Evolutionary conservation across 2,329 filamentous ascomycete species (phyloP), one percentile per base, ranked within the genome.

Genomic region (Cladophialophora immunda): DNA sequence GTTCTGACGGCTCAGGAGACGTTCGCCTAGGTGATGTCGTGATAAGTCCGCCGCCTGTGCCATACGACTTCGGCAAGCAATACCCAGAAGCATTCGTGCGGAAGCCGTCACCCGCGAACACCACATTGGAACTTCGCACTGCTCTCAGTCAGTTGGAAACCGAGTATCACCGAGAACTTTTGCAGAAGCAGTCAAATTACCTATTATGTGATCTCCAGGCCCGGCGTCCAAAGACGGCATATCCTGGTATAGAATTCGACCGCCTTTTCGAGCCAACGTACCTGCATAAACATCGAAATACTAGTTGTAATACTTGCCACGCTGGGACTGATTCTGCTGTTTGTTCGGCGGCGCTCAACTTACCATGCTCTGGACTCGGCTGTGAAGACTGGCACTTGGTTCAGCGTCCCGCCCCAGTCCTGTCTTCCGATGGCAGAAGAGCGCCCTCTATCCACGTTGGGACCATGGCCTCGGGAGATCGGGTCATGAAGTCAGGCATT

Each of bases 401-500:
- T 63, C 8, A 8, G 17, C 66, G 52, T 64, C 69, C 11, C 58
- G 68, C n/a, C 30, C 58, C 64, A 73, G 53, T 62, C 8, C 34
- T 64, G 27, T 19, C 55, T 30, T 29, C 70, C 30, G 36, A 61
- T 1, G 68, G 61, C 45, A 55, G 67, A 19, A 22, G n/a, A 41
- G n/a, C 13, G n/a, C 76, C 76, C 34, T 65, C 11, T 0, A 64
- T 82, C 0, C 77, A 80, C 55, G 71, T 82, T 32, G 81, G 81
- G 0, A 60, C 68, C 0, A 75, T 83, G 2, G 81, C 75, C 3
- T 81, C 79, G 0, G 79, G 76, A 15, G 76, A 83, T 57, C 74
- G 72, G 1, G 78, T 83, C 1, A 79, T 84, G 66, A 81, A 79
- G 52, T 77, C 77, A 13, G 78, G 76, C 1, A 55, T 71, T 13